Conservation (phyloP, 2,329 filamentous ascomycete genomes). For the Epichloe bromicola region DNA sequence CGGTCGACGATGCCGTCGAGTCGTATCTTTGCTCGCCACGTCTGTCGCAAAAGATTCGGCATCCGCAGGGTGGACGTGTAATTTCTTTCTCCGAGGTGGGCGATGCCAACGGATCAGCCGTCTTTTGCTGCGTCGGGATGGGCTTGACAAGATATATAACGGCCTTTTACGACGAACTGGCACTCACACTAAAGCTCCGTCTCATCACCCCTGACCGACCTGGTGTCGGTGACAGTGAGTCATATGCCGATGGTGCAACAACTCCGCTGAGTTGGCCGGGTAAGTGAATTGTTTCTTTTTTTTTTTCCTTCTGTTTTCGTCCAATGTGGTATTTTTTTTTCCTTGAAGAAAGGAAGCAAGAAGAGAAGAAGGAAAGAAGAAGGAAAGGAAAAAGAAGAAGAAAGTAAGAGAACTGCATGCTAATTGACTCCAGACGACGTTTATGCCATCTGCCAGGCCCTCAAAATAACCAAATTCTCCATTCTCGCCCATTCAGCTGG, state of each 20-base stretch:
- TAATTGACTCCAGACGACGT: conserved; percentile 52
- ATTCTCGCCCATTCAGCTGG: conserved; percentile 92
- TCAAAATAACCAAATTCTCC: conserved; percentile 92
- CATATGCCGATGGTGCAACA: conserved; percentile 67
- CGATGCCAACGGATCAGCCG: conserved; percentile 77
- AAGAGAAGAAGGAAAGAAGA: not conserved
- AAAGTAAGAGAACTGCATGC: conserved; percentile 1
- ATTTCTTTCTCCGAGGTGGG: conserved; percentile 97
- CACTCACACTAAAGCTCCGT: conserved; percentile 72
- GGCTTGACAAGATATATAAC: conserved; percentile 90
- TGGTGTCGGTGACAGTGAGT: conserved; percentile 82
- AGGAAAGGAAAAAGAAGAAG: no score
- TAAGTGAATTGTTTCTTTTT: conserved; percentile 29
- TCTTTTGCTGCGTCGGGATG: conserved; percentile 97
- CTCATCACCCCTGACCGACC: conserved; percentile 90
- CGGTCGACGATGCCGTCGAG: conserved; percentile 77
- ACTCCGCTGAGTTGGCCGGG: conserved; percentile 91
- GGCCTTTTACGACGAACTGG: conserved; percentile 93
- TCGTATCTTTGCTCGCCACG: conserved; percentile 73
- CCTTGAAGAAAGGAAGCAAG: not conserved
- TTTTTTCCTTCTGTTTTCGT: not conserved
- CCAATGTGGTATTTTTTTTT: not conserved
- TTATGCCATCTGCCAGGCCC: conserved; percentile 78
- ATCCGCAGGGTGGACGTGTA: conserved; percentile 72
- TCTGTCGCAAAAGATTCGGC: conserved; percentile 74